Evolutionary conservation across 108 stramenopile species (phyloP), one percentile per base, ranked within the genome.

Genomic region (Cyclotella choctawhatcheeana): DNA sequence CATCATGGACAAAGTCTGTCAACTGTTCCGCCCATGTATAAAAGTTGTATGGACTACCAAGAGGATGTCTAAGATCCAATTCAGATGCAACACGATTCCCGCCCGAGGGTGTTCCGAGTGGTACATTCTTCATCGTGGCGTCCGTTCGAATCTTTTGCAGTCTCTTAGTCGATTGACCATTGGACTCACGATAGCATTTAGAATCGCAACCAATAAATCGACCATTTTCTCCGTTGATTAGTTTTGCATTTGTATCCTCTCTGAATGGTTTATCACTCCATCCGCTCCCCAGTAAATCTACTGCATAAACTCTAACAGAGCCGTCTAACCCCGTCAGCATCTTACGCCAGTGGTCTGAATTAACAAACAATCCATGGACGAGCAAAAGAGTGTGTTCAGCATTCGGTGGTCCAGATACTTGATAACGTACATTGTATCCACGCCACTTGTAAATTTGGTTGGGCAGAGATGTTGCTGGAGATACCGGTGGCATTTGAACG

Each of bases 241-340:
- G 27, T 65, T 66, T 69, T 1, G 89, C 86, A 17, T 58, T 75
- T 6, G 81, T 33, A 64, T 81, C 77, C 2, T 50, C 25, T 5
- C 86, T 85, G 20, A 44, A 40, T 13, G 97, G 97, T 79, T 97
- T 97, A 69, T 73, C 74, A 26, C 85, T 83, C 71, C 93, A 96
- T 3, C 97, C 97, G 71, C 88, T 94, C 4, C 97, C 97, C 64
- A 89, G 86, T 22, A 97, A 70, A 43, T 97, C 97, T 18, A 97
- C 44, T 3, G 97, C 97, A 67, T 87, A 96, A 7, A 81, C 82
- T 34, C 88, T 81, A 60, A 79, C 92, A 16, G 84, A 86, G 51
- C 76, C 76, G 31, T 56, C 73, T 31, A 92, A 44, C n/a, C 83
- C 85, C 33, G 65, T 71, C 16, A 94, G 60, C 0, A 89, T 86